Conservation (phyloP, 208 protist genomes). For the Trypanosoma theileri region DNA sequence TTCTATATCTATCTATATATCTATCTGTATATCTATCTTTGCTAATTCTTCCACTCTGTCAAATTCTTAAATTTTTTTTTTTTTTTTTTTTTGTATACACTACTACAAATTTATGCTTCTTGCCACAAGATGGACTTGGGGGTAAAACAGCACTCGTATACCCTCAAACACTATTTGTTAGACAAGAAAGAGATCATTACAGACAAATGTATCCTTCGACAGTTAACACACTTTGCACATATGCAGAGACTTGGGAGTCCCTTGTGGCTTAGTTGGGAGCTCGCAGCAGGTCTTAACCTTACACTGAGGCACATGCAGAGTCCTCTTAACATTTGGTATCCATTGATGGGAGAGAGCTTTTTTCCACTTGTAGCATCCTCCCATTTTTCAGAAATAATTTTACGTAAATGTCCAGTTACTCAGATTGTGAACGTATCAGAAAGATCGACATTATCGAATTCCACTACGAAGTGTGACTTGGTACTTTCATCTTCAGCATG, state of each 20-base stretch:
- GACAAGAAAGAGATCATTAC: constrained; percentile 24
- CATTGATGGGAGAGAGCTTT: constrained; percentile 25
- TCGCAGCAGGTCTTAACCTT: constrained; percentile 12
- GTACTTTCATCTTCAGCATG: constrained; percentile 16
- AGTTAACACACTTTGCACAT: constrained; percentile 27
- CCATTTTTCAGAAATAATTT: not conserved
- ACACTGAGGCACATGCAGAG: constrained; percentile 26
- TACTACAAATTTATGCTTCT: too few species aligned
- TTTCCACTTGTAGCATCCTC: constrained; percentile 1
- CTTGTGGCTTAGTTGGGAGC: constrained; percentile 22
- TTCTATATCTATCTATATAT: constrained; percentile 3
- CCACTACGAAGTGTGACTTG: not conserved
- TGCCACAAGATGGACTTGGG: not conserved
- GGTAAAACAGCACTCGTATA: not conserved
- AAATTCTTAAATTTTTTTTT: too few species aligned
- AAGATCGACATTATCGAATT: not conserved
- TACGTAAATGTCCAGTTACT: constrained; percentile 3
- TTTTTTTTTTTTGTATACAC: too few species aligned
- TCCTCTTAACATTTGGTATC: constrained; percentile 24
- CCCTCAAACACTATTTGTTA: constrained; percentile 2
- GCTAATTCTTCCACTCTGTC: too few species aligned
- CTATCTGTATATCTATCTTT: not conserved
- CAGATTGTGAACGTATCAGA: not conserved
- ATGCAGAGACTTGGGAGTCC: constrained; percentile 22
- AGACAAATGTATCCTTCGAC: constrained; percentile 19